Base-by-base conservation (phyloP, 2,329 filamentous ascomycete species). In the Aspergillus neotritici region DNA sequence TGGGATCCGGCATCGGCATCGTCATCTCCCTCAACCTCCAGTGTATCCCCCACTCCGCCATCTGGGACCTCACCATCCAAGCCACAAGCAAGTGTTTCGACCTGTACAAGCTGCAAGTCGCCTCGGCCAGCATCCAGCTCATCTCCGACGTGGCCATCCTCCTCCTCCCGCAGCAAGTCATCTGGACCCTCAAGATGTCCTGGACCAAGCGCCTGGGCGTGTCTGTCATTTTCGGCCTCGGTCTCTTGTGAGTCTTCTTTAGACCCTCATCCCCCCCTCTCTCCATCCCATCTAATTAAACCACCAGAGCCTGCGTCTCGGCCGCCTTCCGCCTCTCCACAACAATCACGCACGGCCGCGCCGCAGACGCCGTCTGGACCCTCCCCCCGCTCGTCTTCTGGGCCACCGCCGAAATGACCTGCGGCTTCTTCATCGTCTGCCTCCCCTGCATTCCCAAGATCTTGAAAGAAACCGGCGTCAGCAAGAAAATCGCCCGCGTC, bases 371-470 rank as follows among this genome's bases (percentile, higher is more conserved):
- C 2, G 66, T 68, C 35, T 73, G 65, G 47, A 45, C 52, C 9
- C 60, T 73, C 31, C 67, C 63, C 0, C 62, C 66, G 1, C 51
- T 73, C 1, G 44, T 67, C 11, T 71, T 73, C 52, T 74, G 70
- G 71, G 69, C 65, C 3, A 58, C 54, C 21, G 70, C 63, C 4
- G 71, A 73, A 47, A 72, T 70, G 63, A 69, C 69, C 2, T 70
- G 67, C 39, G 70, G 66, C 6, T 73, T 74, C 54, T 66, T 73
- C 48, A 65, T 72, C 37, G 45, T 66, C 31, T 61, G 65, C 38
- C 48, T 70, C 30, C 68, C 69, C 4, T 66, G 62, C 31, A 47
- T 68, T 0, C 66, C 69, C 3, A 70, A 67, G 48, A 56, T 70
- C 16, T 45, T 70, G 50, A 59, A 46, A 30, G 54, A 57, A 13